Evolutionary conservation across 768 basidiomycete species (phyloP).

Genomic region (Tremella yokohamensis): DNA sequence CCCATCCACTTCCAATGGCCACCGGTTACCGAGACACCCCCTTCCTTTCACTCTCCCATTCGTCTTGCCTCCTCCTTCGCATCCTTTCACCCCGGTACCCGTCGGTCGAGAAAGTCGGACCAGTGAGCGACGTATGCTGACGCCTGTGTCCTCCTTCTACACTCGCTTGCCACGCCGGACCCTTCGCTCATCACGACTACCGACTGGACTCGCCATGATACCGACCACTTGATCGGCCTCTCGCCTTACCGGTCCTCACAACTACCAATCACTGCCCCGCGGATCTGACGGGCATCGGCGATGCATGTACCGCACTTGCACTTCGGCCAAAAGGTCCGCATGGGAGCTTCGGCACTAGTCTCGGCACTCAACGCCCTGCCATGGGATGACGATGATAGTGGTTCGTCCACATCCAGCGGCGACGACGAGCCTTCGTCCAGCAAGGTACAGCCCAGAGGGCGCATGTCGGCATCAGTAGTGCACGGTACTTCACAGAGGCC

Average conservation of each 20-base stretch:
- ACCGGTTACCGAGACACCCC: too few relatives aligned
- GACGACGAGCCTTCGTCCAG: conserved; percentile 18
- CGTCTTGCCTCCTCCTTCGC: too few relatives aligned
- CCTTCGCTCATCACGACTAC: neutral
- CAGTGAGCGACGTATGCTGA: too few relatives aligned
- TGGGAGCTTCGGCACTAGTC: conserved; percentile 46
- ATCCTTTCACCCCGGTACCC: too few relatives aligned
- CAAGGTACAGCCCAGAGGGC: neutral
- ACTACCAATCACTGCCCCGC: too few relatives aligned
- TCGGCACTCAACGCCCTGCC: conserved; percentile 43
- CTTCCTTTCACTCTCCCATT: too few relatives aligned
- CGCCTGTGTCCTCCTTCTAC: conserved; percentile 1
- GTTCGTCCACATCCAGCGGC: conserved; percentile 17
- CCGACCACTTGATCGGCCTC: neutral
- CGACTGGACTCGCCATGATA: neutral
- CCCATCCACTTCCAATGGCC: too few relatives aligned
- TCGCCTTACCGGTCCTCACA: conserved; percentile 1
- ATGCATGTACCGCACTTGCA: too few relatives aligned
- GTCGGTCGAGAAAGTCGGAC: too few relatives aligned
- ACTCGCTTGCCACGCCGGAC: neutral
- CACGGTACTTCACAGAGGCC: conserved; percentile 15
- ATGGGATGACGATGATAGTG: conserved; percentile 32
- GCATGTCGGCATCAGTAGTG: conserved; percentile 1
- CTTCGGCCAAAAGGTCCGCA: conserved; percentile 28
- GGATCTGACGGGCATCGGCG: too few relatives aligned